Base-by-base conservation (phyloP, 1,139 yeast species). In the Arxiozyma heterogenica region DNA sequence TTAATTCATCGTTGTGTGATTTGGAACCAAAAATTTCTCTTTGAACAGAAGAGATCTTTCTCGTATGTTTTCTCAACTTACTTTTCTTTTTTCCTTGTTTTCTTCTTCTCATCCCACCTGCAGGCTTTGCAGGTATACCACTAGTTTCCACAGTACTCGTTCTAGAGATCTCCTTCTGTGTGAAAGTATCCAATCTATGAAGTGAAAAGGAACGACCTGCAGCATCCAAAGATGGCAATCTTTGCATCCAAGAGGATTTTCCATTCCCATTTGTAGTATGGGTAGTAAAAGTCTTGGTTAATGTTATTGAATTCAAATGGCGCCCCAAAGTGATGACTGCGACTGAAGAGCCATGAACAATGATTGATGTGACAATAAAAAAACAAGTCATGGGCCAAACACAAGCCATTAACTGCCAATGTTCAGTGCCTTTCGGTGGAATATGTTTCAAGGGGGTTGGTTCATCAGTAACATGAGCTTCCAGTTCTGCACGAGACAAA, bases 311-410 rank as follows among this genome's bases (percentile, higher is more conserved):
- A 72, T 91, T 90, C 68, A 93, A 79, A 57, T 94, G 84, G 64
- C 84, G 86, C 52, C 98, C 98, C 52, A 93, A 76, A 4, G 94
- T 84, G 60, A 90, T 79, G 6, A 91, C 96, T 0, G 98, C 98
- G 48, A 93, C 96, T 0, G 97, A 90, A 0, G 98, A 91, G 17
- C 98, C 98, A 71, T 93, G 98, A 34, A 93, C 95, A 30, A 90
- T 74, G 63, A 93, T 93, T 2, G 97, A 90, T 0, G 95, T 80
- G 12, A 93, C 76, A 43, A 93, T 89, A 57, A 93, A 73, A 64
- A 93, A 93, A 47, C 93, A 83, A 1, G 86, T 88, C 9, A 89
- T 78, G 1, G 98, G 98, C 98, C 98, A 93, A 51, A 93, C 78
- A 4, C 81, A 71, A 1, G 87, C 83, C 51, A 93, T 78, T 46